These are phyloP conservation scores for Taiozyma sp. DNA, from an alignment of 1,139 yeast species.

Conservation along the genomic window DNA sequence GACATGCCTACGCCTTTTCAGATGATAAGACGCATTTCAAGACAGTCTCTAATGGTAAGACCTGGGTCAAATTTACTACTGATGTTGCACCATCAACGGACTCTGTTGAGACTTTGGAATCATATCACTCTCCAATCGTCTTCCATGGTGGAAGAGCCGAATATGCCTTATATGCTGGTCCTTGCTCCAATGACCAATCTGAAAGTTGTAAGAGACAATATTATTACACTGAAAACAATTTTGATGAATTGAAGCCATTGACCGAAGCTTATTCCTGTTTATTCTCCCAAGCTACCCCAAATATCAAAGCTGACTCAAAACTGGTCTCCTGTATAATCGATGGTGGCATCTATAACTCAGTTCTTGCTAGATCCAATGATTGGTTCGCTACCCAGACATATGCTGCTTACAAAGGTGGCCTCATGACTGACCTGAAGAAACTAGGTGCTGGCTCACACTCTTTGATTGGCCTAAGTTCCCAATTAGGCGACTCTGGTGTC, in stretches of 20 bases:
- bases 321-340: conserved; percentile 43
- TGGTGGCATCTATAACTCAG: conserved; percentile 33
- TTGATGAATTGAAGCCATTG: conserved; percentile 37
- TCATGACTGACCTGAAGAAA: conserved; percentile 34
- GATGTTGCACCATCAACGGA: conserved; percentile 21
- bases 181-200: conserved; percentile 27
- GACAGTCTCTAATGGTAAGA: conserved; percentile 50
- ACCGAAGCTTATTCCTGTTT: conserved; percentile 37
- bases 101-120: conserved; percentile 14
- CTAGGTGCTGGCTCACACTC: conserved; percentile 48
- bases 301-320: conserved; percentile 31
- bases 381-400: conserved; percentile 39
- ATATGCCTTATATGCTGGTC: conserved; percentile 35
- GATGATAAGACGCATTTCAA: conserved; percentile 36
- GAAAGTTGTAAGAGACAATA: conserved; percentile 32
- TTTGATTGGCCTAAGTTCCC: conserved; percentile 42
- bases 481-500: conserved; percentile 34
- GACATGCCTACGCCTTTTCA: conserved; percentile 48
- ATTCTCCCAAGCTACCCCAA: conserved; percentile 41
- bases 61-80: conserved; percentile 44
- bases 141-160: conserved; percentile 39
- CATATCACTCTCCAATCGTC: conserved; percentile 20
- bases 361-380: conserved; percentile 41
- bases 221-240: conserved; percentile 48
- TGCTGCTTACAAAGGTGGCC: conserved; percentile 26